Evolutionary conservation across 352 stramenopile genomes (phyloP).

Genomic region (Phytophthora aleatoria): DNA sequence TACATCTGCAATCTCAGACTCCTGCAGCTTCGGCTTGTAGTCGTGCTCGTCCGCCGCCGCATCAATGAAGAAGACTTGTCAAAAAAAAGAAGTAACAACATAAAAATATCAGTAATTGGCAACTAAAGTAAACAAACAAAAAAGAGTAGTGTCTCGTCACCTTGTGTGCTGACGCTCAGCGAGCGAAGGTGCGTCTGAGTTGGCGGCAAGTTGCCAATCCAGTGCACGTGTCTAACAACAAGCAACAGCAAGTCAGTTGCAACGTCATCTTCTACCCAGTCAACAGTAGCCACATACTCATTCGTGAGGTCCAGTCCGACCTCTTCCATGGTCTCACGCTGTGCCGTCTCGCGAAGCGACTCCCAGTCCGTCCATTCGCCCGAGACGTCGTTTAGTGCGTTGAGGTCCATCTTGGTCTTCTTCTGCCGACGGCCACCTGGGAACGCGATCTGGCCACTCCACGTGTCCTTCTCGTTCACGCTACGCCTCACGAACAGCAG

Average conservation of each 20-base stretch:
- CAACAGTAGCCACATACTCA: conserved; percentile 37
- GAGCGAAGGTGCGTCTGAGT: conserved; percentile 70
- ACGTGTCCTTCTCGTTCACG: conserved; percentile 77
- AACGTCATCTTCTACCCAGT: not conserved
- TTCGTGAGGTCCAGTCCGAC: conserved; percentile 73
- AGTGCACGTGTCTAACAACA: conserved; percentile 61
- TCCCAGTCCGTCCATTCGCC: conserved; percentile 65
- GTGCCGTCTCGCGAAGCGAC: conserved; percentile 66
- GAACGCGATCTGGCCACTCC: conserved; percentile 86
- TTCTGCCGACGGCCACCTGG: conserved; percentile 75
- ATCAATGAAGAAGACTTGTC: conserved; percentile 79
- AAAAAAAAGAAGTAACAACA: not conserved
- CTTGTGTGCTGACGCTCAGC: conserved; percentile 72
- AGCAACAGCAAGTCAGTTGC: conserved; percentile 9
- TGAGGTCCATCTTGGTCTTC: conserved; percentile 46
- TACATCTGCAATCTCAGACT: conserved; percentile 72
- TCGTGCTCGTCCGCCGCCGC: conserved; percentile 45
- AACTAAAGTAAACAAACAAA: not conserved
- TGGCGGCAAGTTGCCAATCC: conserved; percentile 61
- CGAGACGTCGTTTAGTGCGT: conserved; percentile 23
- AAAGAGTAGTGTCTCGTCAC: conserved; percentile 18
- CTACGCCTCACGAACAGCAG: conserved; percentile 78
- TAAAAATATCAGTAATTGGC: conserved; percentile 6
- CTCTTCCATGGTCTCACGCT: conserved; percentile 83
- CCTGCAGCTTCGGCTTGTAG: conserved; percentile 60